Evolutionary conservation across 257 asterid species (phyloP), one percentile per base, ranked within the genome.

Genomic region (Phtheirospermum japonicum): DNA sequence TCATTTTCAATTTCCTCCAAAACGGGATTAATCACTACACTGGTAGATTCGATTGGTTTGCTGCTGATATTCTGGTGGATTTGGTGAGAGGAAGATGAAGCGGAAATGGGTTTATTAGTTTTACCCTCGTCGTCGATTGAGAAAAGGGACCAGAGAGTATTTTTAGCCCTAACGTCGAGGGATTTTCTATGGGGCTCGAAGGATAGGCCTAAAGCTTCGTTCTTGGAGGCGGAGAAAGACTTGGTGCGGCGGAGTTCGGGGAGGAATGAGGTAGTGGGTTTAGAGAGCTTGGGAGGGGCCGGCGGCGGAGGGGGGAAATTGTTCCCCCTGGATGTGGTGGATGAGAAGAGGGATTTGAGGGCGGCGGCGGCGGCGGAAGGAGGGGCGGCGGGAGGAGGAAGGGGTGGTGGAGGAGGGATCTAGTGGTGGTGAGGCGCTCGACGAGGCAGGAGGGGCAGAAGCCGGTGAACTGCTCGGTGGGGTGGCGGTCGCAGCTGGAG

Each of bases 391-490:
- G 9, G 94, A 83, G 53, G 94, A 79, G 43, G 95, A 73, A 8
- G 83, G 76, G 9, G 82, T 77, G 68, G 75, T 57, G 50, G 90
- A 73, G 50, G 92, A 79, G 33, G 69, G 73, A 69, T 90, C 96
- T 57, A 90, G 74, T n/a, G 5, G 84, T 80, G 67, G 83, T 82
- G 73, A 90, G 95, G 52, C 97, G 95, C 51, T 90, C 95, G 73
- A 87, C 83, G 71, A 90, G 95, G 57, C 97, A 90, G 34, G 87
- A 83, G n/a, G 95, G 93, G 52, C 97, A 90, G 72, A 90, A 90
- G 6, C 96, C 97, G 0, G 81, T 70, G 76, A 87, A 90, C 60
- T 85, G 80, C 82, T 90, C 96, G 61, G 61, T 70, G 0, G 97
- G 95, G 75, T 90, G 97, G 56, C 79, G 82, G 80, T 85, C 95